These are phyloP conservation scores for Kluyveromyces nonfermentans DNA, from an alignment of 805 yeast genomes.

Conservation along the genomic window DNA sequence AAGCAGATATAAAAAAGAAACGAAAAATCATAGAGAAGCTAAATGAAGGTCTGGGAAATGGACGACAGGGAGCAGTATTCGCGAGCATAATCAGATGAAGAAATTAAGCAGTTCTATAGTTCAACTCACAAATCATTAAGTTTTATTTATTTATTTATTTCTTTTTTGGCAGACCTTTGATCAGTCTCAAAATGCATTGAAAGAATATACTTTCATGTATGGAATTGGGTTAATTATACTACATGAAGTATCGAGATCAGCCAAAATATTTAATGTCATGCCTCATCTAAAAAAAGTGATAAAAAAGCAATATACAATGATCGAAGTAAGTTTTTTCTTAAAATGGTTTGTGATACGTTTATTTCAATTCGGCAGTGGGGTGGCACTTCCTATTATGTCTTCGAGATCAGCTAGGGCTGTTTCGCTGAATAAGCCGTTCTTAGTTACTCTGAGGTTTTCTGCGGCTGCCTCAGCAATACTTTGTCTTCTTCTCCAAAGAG, in stretches of 20 bases:
- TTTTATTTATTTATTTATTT: too few species aligned
- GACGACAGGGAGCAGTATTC: neutral
- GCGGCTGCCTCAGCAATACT: slow-evolving; percentile 66
- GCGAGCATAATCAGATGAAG: too few species aligned
- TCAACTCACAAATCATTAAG: neutral
- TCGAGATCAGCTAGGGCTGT: slow-evolving; percentile 67
- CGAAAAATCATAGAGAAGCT: neutral
- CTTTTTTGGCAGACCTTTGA: too few species aligned
- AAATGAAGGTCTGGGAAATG: neutral
- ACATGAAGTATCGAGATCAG: neutral
- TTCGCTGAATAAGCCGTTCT: slow-evolving; percentile 68
- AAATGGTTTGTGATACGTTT: slow-evolving; percentile 1
- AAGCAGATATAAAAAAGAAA: neutral
- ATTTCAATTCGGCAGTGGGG: slow-evolving; percentile 2
- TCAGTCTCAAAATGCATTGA: too few species aligned
- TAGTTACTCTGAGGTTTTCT: slow-evolving; percentile 68
- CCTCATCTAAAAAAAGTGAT: neutral
- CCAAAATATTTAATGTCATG: neutral
- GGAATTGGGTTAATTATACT: too few species aligned
- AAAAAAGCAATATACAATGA: neutral
- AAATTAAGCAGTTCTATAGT: too few species aligned
- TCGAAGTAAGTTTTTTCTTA: neutral
- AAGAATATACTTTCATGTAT: neutral
- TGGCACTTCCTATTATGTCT: slow-evolving; percentile 32
- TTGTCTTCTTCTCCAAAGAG: slow-evolving; percentile 45